phyloP scores from a whole-genome alignment of 805 yeast species.

The Tetrapisispora nanseiensis region DNA sequence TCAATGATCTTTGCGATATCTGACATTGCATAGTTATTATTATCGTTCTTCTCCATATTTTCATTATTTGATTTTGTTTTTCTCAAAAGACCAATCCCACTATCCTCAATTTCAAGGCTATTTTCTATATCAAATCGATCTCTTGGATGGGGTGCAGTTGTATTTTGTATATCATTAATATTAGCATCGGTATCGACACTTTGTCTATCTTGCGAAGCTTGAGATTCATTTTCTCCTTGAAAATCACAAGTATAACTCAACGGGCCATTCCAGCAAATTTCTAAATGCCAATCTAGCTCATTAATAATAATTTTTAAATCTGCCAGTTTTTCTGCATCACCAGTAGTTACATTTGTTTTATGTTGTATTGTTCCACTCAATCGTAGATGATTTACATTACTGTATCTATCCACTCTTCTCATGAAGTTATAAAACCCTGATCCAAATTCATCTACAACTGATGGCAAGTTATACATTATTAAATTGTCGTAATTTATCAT shows the following conservation, averaged over 20 bases:
- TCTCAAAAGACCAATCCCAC: slow-evolving; percentile 2
- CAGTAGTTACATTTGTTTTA: slow-evolving; percentile 1
- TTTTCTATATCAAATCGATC: neutral
- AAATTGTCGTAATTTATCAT: slow-evolving; percentile 44
- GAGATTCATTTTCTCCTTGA: neutral
- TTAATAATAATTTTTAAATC: slow-evolving; percentile 19
- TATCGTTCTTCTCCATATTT: neutral
- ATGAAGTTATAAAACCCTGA: slow-evolving; percentile 42
- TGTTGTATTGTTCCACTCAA: slow-evolving; percentile 33
- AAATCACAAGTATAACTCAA: slow-evolving; percentile 8
- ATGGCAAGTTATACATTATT: slow-evolving; percentile 40
- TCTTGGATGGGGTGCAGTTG: neutral
- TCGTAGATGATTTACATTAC: slow-evolving; percentile 40
- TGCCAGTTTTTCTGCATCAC: slow-evolving; percentile 4
- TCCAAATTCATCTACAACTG: slow-evolving; percentile 23
- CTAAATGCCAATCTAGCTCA: slow-evolving; percentile 27
- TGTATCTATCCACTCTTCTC: slow-evolving; percentile 58
- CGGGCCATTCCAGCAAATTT: slow-evolving; percentile 29
- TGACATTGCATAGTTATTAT: slow-evolving; percentile 3
- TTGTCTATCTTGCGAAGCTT: neutral
- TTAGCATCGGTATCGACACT: neutral
- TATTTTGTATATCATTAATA: neutral
- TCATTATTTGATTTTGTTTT: neutral
- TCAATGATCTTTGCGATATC: slow-evolving; percentile 19
- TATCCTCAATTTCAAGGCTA: slow-evolving; percentile 16